A percentile compares a stretch with the other conserved stretches of the same genome.
phyloP scores from a whole-genome alignment of 192 early-diverging fungal genomes.

The Dissophora globulifera region DNA sequence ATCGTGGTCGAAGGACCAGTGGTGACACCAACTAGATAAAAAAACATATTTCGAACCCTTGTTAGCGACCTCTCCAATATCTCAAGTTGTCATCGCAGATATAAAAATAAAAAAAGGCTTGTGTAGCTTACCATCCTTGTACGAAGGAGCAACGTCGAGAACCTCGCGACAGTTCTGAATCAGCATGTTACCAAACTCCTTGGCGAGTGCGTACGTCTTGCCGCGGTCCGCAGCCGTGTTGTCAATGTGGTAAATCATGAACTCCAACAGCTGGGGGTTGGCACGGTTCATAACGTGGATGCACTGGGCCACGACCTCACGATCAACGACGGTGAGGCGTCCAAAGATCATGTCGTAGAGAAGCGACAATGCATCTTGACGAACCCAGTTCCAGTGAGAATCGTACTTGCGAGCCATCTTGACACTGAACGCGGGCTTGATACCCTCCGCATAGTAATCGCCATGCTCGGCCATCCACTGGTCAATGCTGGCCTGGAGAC shows the following conservation, averaged over 20 bases:
- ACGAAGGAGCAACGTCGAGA: slow-evolving; percentile 80
- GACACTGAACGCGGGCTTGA: slow-evolving; percentile 84
- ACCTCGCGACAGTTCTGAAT: slow-evolving; percentile 92
- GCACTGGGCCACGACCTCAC: slow-evolving; percentile 91
- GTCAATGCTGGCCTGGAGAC: slow-evolving; percentile 87
- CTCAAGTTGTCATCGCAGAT: slow-evolving; percentile 1
- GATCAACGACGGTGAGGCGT: slow-evolving; percentile 85
- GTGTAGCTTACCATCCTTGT: slow-evolving; percentile 81
- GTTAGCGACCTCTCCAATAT: too few species aligned
- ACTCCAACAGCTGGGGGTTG: slow-evolving; percentile 79
- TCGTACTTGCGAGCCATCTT: slow-evolving; percentile 92
- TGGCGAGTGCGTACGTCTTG: slow-evolving; percentile 85
- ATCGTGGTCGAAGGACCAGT: slow-evolving; percentile 85
- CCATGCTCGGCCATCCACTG: slow-evolving; percentile 93
- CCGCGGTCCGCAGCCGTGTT: slow-evolving; percentile 80
- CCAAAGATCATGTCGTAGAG: slow-evolving; percentile 96
- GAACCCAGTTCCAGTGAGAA: slow-evolving; percentile 98
- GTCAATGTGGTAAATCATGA: slow-evolving; percentile 90
- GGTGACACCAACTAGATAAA: slow-evolving; percentile 76
- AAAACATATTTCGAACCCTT: not conserved
- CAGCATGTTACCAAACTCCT: slow-evolving; percentile 82
- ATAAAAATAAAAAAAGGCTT: not conserved
- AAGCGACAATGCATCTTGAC: slow-evolving; percentile 85
- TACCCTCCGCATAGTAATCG: slow-evolving; percentile 89
- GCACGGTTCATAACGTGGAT: slow-evolving; percentile 94